Conservation (phyloP, 768 basidiomycete species). For the Astraeus odoratus region DNA sequence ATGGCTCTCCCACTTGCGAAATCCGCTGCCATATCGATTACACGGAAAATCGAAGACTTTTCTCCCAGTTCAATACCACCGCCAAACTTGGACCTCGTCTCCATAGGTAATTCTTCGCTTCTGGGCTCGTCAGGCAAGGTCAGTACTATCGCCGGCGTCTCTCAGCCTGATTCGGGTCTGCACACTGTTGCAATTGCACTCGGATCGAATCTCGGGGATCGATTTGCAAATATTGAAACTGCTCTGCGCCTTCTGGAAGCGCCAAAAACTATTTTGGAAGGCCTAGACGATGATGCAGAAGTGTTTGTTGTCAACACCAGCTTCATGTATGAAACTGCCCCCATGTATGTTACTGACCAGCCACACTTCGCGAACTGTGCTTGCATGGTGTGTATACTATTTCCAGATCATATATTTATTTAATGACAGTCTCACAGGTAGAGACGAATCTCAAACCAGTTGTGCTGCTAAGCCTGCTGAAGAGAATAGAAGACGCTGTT, state of each 20-base stretch:
- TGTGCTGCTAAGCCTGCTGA: constrained; percentile 55
- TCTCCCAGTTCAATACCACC: constrained; percentile 9
- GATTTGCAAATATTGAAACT: constrained; percentile 72
- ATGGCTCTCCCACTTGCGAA: constrained; percentile 60
- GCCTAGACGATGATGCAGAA: constrained; percentile 16
- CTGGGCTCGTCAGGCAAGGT: not conserved
- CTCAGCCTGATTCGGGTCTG: not conserved
- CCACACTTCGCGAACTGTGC: constrained; percentile 85
- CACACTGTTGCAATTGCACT: constrained; percentile 64
- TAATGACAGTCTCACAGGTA: constrained; percentile 43
- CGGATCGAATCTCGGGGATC: constrained; percentile 88
- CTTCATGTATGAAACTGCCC: constrained; percentile 86
- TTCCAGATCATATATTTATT: not conserved
- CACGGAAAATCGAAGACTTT: constrained; percentile 37
- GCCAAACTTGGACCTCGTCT: not conserved
- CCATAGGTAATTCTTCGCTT: not conserved
- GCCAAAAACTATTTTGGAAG: constrained; percentile 27
- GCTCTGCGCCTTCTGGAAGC: constrained; percentile 69
- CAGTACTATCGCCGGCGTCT: no score
- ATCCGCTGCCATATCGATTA: constrained; percentile 58
- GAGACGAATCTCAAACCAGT: constrained; percentile 62
- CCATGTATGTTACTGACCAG: constrained; percentile 95
- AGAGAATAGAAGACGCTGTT: constrained; percentile 63
- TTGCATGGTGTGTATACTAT: constrained; percentile 59
- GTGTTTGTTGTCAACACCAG: constrained; percentile 65